Percentiles rank a stretch among this genome's conserved stretches.
These are phyloP conservation scores for Amanita pseudoporphyria DNA, from an alignment of 768 basidiomycete genomes.

Conservation along the genomic window DNA sequence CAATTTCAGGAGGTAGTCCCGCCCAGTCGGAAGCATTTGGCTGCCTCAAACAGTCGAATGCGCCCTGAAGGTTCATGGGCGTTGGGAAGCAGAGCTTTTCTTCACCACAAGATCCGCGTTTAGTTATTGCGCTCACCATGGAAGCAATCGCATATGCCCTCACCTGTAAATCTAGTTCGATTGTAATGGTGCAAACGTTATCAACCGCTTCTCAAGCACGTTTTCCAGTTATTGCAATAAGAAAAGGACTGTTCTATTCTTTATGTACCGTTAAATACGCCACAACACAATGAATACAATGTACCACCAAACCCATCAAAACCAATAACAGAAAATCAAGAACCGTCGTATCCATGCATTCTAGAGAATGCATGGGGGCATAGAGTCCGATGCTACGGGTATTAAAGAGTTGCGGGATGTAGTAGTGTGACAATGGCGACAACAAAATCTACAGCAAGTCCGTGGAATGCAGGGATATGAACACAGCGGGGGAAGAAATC, in stretches of 20 bases:
- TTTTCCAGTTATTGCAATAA: too few relatives aligned
- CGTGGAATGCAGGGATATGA: background rate
- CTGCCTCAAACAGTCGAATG: too few relatives aligned
- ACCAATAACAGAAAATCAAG: background rate
- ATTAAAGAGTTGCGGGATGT: background rate
- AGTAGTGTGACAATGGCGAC: background rate
- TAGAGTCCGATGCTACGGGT: background rate
- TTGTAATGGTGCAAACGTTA: too few relatives aligned
- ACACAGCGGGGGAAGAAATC: background rate
- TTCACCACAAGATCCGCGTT: too few relatives aligned
- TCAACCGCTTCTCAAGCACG: too few relatives aligned
- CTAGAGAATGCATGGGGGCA: background rate
- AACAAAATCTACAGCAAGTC: background rate
- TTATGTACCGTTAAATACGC: background rate
- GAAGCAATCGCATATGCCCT: too few relatives aligned
- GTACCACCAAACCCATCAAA: background rate
- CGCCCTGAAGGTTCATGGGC: too few relatives aligned
- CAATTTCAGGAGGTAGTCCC: background rate
- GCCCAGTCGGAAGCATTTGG: conserved; percentile 11
- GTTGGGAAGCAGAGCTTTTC: too few relatives aligned
- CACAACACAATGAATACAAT: background rate
- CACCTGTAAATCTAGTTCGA: too few relatives aligned
- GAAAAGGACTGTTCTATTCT: too few relatives aligned
- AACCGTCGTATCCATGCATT: background rate
- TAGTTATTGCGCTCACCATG: too few relatives aligned